Evolutionary conservation across 192 early-diverging fungal species (phyloP), one percentile per base, ranked within the genome.

Genomic region (Podila epigama): DNA sequence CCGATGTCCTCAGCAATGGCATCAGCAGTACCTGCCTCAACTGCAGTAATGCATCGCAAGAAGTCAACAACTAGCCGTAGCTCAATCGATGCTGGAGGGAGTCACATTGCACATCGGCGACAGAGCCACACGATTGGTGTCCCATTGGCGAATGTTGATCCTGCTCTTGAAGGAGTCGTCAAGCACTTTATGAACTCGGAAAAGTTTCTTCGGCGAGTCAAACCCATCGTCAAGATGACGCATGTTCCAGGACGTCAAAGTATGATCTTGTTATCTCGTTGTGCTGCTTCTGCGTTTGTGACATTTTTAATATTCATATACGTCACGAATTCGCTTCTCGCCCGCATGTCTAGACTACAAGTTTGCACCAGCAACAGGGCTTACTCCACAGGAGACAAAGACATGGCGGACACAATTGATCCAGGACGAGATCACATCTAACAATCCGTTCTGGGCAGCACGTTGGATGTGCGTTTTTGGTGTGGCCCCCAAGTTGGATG

Each of bases 381-480:
- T 77, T 50, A 60, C 65, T 10, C 73, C 61, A 33, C 73, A 77
- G 61, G 73, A 77, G 25, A 77, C 66, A 18, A 63, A 55, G 22
- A 12, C 61, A 2, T 77, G 73, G 73, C 63, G 73, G 33, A 56
- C 41, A 18, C 67, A 77, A 25, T 31, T 77, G 48, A 59, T 77
- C 55, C 73, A 77, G 61, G 73, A 77, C 32, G 73, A 77, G 51
- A 36, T 77, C 37, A 66, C 66, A 27, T 63, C 58, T 40, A 68
- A 68, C 44, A 77, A 77, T 39, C 73, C 73, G 2, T 77, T 77
- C 56, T 77, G 73, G 73, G 59, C 73, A 7, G 59, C 66, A 6
- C 73, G 73, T 32, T 77, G 73, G 73, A 77, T 77, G 73, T 58
- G 60, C 22, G 66, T 77, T 31, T 77, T 77, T 64, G 73, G 73